Conservation (phyloP, 1,284 basidiomycete species). For the Kalmanozyma brasiliensis region DNA sequence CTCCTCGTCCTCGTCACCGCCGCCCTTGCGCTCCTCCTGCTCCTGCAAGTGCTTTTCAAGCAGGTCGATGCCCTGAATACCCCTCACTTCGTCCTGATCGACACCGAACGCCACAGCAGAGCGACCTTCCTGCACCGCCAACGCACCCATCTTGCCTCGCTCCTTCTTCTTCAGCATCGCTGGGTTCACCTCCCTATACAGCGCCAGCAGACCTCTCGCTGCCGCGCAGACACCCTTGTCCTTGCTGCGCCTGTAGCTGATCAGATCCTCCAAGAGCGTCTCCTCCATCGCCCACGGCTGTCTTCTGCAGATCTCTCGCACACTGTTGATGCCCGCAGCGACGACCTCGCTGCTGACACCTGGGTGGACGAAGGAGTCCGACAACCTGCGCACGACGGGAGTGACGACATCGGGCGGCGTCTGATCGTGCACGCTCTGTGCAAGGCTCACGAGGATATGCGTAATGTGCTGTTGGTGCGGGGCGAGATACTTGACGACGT, state of each 20-base stretch:
- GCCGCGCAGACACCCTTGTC: slow-evolving; percentile 93
- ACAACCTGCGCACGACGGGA: slow-evolving; percentile 89
- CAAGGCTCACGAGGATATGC: slow-evolving; percentile 91
- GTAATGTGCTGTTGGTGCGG: slow-evolving; percentile 94
- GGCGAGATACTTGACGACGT: slow-evolving; percentile 89
- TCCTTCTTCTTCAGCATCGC: slow-evolving; percentile 89
- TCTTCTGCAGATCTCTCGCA: slow-evolving; percentile 88
- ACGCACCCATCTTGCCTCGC: slow-evolving; percentile 70
- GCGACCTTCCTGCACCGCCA: slow-evolving; percentile 58
- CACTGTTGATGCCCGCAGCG: slow-evolving; percentile 92
- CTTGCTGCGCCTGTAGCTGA: slow-evolving; percentile 93
- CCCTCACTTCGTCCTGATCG: slow-evolving; percentile 75
- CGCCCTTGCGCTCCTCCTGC: slow-evolving; percentile 32
- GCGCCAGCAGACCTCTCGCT: slow-evolving; percentile 83
- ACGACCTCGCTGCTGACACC: slow-evolving; percentile 96
- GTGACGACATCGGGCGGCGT: slow-evolving; percentile 92
- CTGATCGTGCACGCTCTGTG: slow-evolving; percentile 93
- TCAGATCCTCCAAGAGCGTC: slow-evolving; percentile 87
- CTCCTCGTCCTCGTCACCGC: slow-evolving; percentile 69
- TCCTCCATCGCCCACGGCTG: slow-evolving; percentile 97
- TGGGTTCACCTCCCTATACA: slow-evolving; percentile 97
- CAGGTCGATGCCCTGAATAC: slow-evolving; percentile 80
- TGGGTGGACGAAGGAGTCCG: slow-evolving; percentile 95
- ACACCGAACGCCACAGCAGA: slow-evolving; percentile 79
- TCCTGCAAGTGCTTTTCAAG: slow-evolving; percentile 64